Percentiles rank a stretch among this genome's conserved stretches.
Evolutionary conservation across 2,329 filamentous ascomycete genomes (phyloP).

Genomic region (Trichoderma endophyticum): DNA sequence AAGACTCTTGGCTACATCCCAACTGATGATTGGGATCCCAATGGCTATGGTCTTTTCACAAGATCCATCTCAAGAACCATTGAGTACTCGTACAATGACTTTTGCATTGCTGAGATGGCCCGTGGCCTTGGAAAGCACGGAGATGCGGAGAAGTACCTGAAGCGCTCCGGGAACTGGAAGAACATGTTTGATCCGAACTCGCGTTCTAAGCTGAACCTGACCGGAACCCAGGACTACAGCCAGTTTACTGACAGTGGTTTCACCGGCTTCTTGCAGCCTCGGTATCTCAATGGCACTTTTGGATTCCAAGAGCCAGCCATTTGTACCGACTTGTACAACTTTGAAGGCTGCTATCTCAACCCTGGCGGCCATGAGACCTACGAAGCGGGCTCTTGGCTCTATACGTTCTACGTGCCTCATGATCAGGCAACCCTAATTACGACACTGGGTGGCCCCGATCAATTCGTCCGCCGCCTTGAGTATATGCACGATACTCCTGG

Average conservation of each 20-base stretch:
- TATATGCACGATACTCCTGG: constrained; percentile 62
- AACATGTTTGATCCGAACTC: constrained; percentile 57
- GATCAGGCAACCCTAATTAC: constrained; percentile 48
- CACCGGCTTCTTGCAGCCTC: constrained; percentile 67
- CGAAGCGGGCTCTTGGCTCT: constrained; percentile 69
- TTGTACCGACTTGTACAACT: constrained; percentile 42
- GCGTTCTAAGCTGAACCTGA: constrained; percentile 33
- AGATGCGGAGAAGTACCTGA: constrained; percentile 58
- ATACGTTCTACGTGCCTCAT: constrained; percentile 59
- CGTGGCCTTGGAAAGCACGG: constrained; percentile 50
- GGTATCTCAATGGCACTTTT: constrained; percentile 63
- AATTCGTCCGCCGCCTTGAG: constrained; percentile 57
- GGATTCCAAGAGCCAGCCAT: constrained; percentile 60
- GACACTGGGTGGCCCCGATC: constrained; percentile 54
- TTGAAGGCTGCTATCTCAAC: constrained; percentile 37
- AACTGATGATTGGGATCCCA: constrained; percentile 61
- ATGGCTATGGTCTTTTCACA: constrained; percentile 62
- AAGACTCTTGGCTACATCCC: constrained; percentile 71
- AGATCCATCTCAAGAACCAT: constrained; percentile 70
- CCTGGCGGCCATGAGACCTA: constrained; percentile 50
- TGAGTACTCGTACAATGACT: constrained; percentile 80
- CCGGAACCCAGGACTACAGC: constrained; percentile 38
- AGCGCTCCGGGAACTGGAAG: constrained; percentile 63
- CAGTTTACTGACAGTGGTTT: constrained; percentile 44
- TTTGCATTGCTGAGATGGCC: constrained; percentile 64